Evolutionary conservation across 176 grass and related monocot genomes (phyloP).

Genomic region (Carex parvula): DNA sequence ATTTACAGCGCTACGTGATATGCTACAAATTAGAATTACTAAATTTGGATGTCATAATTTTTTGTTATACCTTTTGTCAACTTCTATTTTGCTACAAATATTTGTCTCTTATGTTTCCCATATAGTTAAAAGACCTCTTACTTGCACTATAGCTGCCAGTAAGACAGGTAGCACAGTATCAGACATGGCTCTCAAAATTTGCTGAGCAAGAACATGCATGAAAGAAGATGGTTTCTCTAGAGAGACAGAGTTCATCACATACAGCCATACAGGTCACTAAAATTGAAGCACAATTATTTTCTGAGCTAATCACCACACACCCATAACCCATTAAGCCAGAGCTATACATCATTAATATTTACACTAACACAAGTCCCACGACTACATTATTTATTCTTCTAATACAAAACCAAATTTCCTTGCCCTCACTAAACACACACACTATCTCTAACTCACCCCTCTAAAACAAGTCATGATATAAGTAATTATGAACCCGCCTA

Average conservation of each 20-base stretch:
- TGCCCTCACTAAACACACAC: background rate
- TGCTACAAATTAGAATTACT: background rate
- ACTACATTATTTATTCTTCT: slow-evolving; percentile 14
- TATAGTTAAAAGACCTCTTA: background rate
- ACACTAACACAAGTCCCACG: slow-evolving; percentile 13
- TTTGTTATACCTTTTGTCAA: background rate
- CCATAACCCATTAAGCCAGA: background rate
- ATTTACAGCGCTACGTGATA: background rate
- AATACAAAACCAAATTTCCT: slow-evolving; percentile 21
- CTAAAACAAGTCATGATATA: slow-evolving; percentile 72
- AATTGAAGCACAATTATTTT: background rate
- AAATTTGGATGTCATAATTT: background rate
- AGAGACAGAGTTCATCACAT: background rate
- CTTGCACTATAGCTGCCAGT: background rate
- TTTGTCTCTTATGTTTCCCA: too few relatives aligned
- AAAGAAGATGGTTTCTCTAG: background rate
- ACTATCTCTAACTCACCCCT: background rate
- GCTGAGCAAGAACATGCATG: background rate
- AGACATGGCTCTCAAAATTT: background rate
- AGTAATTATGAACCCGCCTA: slow-evolving; percentile 48
- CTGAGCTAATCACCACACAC: background rate
- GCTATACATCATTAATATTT: slow-evolving; percentile 31
- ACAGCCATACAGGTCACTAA: background rate
- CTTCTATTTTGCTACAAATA: background rate
- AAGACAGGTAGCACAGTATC: background rate